Base-by-base conservation (phyloP, 306 rosid genomes). In the Sophora flavescens region DNA sequence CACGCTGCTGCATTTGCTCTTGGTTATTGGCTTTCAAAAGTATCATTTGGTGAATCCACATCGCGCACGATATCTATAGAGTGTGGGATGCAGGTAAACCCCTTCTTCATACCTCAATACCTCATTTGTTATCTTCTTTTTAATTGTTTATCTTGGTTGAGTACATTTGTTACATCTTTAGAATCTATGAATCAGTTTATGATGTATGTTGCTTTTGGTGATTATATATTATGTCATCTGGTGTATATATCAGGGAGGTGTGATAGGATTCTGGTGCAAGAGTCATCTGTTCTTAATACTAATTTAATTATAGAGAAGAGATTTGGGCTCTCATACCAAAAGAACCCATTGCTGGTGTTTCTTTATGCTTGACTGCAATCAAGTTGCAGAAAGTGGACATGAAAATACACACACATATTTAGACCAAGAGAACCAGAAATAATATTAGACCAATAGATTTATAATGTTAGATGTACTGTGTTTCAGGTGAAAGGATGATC, bases 41-140 rank as follows among this genome's bases (percentile, higher is more conserved):
- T 83, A 69, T 86, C 96, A 18, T 95, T 95, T 30, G 98, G 98
- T 6, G 98, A 95, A 89, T 92, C 98, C 68, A 95, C 97, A 30
- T 95, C 98, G 53, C 98, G 98, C 63, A 95, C 97, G 6, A 92
- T 95, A 63, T 95, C 98, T 63, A 89, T 95, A 30, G 97, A 95
- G 88, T 95, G 97, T 44, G 98, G 98, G 63, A 90, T 95, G 97
- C 98, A 92, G 96, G 98, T 95, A 76, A 68, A 51, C 51, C 68
- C 22, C 15, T 69, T 75, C 64, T 18, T 36, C 18, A 22, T 70
- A 36, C 67, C 28, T 11, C 41, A 44, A 4, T 51, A 52, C 14
- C 39, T 33, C 63, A 9, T 39, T 57, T 63, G 68, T 76, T 47
- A 41, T 68, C 77, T 74, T 15, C 16, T 51, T 75, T 58, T 57